Conservation (phyloP, 108 stramenopile genomes). For the Nitzschia sp. region DNA sequence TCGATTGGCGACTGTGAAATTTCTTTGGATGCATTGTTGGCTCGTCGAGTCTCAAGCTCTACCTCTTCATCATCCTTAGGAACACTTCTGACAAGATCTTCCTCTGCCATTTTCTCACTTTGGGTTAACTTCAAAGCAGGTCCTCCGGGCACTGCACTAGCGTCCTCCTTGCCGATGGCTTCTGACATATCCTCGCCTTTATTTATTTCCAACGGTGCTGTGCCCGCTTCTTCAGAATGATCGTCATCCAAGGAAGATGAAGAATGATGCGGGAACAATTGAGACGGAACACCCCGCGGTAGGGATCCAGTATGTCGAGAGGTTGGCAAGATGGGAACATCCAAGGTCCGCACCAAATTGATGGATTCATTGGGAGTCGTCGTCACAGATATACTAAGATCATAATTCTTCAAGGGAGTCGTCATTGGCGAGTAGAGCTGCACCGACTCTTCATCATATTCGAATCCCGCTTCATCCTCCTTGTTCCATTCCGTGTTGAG, state of each 20-base stretch:
- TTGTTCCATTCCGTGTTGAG: constrained; percentile 27
- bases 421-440: background rate
- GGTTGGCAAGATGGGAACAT: background rate
- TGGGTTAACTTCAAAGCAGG: no score
- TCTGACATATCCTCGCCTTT: no score
- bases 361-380: background rate
- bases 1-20: no score
- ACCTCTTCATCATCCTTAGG: no score
- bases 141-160: no score
- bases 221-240: background rate
- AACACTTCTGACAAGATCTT: no score
- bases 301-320: background rate
- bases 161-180: no score
- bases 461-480: background rate
- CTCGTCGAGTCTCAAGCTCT: no score
- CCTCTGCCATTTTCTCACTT: no score
- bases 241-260: background rate
- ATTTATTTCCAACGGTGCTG: no score
- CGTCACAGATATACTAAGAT: background rate
- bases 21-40: no score
- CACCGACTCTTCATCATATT: constrained; percentile 13
- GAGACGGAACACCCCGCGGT: background rate
- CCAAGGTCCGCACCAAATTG: background rate
- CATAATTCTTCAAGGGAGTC: background rate
- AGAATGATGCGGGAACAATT: constrained; percentile 8